These are phyloP conservation scores for Phalaenopsis hybrid DNA, from an alignment of 116 monocot genomes.

Conservation along the genomic window DNA sequence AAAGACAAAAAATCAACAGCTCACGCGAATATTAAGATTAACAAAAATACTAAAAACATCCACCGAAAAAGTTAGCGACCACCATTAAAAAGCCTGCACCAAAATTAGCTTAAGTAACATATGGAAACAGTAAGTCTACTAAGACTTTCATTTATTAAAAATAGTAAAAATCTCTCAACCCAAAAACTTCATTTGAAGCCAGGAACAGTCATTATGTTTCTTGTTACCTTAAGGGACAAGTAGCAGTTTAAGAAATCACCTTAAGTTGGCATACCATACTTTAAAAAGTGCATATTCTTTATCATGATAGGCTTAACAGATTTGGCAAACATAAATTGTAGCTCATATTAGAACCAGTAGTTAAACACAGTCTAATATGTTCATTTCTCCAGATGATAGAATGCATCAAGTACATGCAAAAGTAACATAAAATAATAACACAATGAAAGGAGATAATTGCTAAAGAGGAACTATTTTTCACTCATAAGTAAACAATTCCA, in stretches of 20 bases:
- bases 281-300: too few species aligned
- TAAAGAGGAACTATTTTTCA: not conserved
- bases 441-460: not conserved
- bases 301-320: not conserved
- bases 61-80: too few species aligned
- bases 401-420: not conserved
- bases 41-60: not conserved
- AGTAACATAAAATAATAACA: not conserved
- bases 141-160: not conserved
- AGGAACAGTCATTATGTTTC: not conserved
- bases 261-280: too few species aligned
- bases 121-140: not conserved
- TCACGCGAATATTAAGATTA: not conserved
- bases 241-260: too few species aligned
- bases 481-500: not conserved
- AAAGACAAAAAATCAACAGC: not conserved
- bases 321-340: not conserved
- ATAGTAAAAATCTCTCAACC: not conserved
- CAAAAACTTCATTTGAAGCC: not conserved
- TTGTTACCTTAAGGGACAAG: not conserved
- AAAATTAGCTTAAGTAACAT: not conserved
- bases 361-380: not conserved
- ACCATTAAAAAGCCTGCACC: not conserved
- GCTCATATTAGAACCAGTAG: not conserved
- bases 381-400: not conserved